These are phyloP conservation scores for Simplicillium aogashimaense DNA, from an alignment of 2,329 filamentous ascomycete species.

Conservation along the genomic window DNA sequence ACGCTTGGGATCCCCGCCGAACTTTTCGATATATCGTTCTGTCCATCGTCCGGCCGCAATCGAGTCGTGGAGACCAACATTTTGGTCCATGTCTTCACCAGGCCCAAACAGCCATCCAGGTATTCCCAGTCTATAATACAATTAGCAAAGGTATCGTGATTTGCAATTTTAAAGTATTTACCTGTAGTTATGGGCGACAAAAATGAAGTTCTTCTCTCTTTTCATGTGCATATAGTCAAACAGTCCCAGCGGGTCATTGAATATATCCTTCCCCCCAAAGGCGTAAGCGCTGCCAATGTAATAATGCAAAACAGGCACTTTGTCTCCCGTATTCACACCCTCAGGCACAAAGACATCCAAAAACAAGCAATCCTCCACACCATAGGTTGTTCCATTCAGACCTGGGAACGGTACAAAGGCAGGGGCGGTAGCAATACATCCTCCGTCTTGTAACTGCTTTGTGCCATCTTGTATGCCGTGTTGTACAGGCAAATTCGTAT, in stretches of 20 bases:
- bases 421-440: constrained; percentile 10
- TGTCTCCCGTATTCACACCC: constrained; percentile 8
- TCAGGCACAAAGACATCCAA: constrained; percentile 13
- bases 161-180: neutral
- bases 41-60: constrained; percentile 11
- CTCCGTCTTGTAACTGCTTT: neutral
- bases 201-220: constrained; percentile 9
- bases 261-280: constrained; percentile 12
- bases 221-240: constrained; percentile 9
- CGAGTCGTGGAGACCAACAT: constrained; percentile 10
- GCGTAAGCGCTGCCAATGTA: constrained; percentile 10
- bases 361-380: constrained; percentile 12
- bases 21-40: constrained; percentile 33
- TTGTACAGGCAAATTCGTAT: constrained; percentile 6
- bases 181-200: constrained; percentile 12
- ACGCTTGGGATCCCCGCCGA: constrained; percentile 40
- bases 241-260: constrained; percentile 8
- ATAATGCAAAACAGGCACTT: constrained; percentile 11
- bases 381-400: constrained; percentile 11
- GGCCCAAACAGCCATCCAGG: constrained; percentile 8
- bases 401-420: constrained; percentile 7
- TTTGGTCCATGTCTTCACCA: constrained; percentile 9
- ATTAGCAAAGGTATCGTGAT: neutral
- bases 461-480: constrained; percentile 9
- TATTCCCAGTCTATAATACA: constrained; percentile 6